These are phyloP conservation scores for Naegleria fowleri DNA, from an alignment of 208 protist genomes.

Conservation along the genomic window DNA sequence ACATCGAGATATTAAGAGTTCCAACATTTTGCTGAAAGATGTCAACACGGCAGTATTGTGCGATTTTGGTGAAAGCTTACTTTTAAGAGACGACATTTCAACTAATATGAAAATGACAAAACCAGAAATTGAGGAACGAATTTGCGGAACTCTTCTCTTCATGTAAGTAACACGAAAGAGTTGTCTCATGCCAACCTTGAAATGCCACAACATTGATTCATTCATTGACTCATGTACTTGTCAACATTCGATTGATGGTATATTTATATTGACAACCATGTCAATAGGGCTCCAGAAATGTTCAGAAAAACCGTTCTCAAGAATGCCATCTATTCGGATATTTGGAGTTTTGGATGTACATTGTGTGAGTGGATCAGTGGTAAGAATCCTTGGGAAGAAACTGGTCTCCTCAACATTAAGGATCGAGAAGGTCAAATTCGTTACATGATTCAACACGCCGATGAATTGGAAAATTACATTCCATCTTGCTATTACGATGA, in stretches of 20 bases:
- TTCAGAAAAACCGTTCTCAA: too few relatives aligned
- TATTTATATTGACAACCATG: too few relatives aligned
- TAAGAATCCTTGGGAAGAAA: neutral
- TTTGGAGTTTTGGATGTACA: neutral
- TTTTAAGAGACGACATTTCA: neutral
- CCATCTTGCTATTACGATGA: neutral
- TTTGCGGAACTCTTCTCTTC: neutral
- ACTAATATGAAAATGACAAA: too few relatives aligned
- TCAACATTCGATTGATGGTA: too few relatives aligned
- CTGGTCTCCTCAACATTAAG: neutral
- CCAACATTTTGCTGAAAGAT: neutral
- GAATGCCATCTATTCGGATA: neutral
- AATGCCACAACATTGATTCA: neutral
- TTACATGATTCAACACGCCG: neutral
- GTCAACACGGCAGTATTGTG: neutral
- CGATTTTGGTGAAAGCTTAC: neutral
- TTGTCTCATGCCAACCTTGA: too few relatives aligned
- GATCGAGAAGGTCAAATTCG: neutral
- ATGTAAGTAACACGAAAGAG: neutral
- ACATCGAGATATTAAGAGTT: neutral
- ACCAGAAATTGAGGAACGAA: neutral
- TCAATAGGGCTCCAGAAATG: too few relatives aligned
- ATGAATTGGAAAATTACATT: neutral
- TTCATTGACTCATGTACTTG: too few relatives aligned
- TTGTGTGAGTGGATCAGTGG: neutral